Percentiles rank a stretch among this genome's conserved stretches.
Conservation (phyloP, 140 eudicot species). For the Senecio squalidus region DNA sequence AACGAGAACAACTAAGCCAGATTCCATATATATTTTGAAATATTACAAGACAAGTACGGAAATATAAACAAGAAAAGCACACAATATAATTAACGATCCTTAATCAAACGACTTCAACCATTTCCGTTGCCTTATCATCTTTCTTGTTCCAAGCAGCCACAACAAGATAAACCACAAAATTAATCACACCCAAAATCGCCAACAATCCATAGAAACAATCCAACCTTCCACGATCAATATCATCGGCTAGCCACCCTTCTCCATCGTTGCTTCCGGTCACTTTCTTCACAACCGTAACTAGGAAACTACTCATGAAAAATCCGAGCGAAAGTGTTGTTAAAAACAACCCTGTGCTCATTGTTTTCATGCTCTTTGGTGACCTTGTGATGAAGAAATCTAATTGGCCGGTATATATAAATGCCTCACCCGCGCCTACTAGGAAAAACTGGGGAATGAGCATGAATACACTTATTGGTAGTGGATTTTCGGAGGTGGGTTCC, state of each 20-base stretch:
- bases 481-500: constrained; percentile 18
- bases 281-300: constrained; percentile 63
- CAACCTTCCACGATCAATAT: constrained; percentile 59
- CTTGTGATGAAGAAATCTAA: constrained; percentile 90
- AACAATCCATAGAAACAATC: constrained; percentile 58
- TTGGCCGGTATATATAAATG: constrained; percentile 89
- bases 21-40: constrained; percentile 12
- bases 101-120: constrained; percentile 20
- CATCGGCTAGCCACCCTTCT: constrained; percentile 74
- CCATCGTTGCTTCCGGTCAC: constrained; percentile 46
- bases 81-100: background rate
- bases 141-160: constrained; percentile 66
- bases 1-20: background rate
- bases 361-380: constrained; percentile 90
- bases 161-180: constrained; percentile 42
- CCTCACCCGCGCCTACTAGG: constrained; percentile 81
- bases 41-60: constrained; percentile 15
- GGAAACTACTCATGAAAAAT: constrained; percentile 73
- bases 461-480: constrained; percentile 61
- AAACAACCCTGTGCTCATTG: constrained; percentile 94
- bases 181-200: constrained; percentile 49
- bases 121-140: constrained; percentile 28
- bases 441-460: constrained; percentile 79
- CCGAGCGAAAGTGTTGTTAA: constrained; percentile 78
- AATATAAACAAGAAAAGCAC: constrained; percentile 28